Evolutionary conservation across 192 early-diverging fungal species (phyloP).

Genomic region (Backusella psychrophila): DNA sequence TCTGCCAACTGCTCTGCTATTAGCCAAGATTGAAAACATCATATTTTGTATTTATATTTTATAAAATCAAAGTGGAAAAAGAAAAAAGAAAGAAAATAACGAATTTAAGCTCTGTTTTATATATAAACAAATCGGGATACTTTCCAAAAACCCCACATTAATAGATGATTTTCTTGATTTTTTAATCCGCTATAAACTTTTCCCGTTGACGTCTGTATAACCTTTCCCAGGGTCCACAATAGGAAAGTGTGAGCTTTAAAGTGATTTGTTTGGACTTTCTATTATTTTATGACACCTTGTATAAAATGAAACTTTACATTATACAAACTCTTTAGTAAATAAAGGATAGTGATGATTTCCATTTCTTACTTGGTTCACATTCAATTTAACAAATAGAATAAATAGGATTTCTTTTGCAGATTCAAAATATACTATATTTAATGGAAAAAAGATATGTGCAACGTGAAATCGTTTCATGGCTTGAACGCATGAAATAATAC

Average conservation of each 20-base stretch:
- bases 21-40: neutral
- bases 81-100: neutral
- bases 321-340: too few relatives aligned
- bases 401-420: too few relatives aligned
- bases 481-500: neutral
- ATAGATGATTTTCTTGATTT: conserved; percentile 1
- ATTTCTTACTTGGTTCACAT: too few relatives aligned
- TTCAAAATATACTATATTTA: too few relatives aligned
- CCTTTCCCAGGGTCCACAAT: neutral
- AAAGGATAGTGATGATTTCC: too few relatives aligned
- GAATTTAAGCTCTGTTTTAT: neutral
- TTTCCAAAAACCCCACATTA: neutral
- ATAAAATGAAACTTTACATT: too few relatives aligned
- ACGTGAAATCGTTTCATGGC: neutral
- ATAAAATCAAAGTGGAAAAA: neutral
- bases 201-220: neutral
- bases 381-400: too few relatives aligned
- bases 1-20: neutral
- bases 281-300: neutral
- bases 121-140: neutral
- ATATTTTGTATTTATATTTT: neutral
- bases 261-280: neutral
- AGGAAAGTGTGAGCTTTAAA: neutral
- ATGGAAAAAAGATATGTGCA: neutral
- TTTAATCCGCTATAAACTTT: neutral